Evolutionary conservation across 78 protist species (phyloP), one percentile per base, ranked within the genome.

Genomic region (Cavenderia fasciculata): DNA sequence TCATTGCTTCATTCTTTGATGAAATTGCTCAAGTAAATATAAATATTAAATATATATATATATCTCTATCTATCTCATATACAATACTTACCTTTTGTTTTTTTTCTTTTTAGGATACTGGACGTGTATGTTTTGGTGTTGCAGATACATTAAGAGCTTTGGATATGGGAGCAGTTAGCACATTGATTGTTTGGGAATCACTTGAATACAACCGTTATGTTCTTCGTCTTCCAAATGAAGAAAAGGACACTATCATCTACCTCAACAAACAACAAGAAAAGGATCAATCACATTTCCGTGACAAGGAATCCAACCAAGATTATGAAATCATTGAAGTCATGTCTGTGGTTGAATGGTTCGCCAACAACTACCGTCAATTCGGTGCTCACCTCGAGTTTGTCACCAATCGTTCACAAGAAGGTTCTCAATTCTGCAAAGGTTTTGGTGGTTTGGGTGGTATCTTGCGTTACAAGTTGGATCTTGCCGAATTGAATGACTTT

Each of bases 361-460:
- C 99, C 44, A 49, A 94, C 31, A 96, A 97, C 94, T 98, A 98
- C 97, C 88, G 86, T 66, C 51, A 69, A 46, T 98, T 95, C 52
- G 99, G 99, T 36, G 82, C 97, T 44, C 74, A 57, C 6, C 93
- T 99, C 52, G 99, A 99, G 65, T 95, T 98, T 57, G 95, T 99
- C 23, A 94, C 99, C 36, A 96, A 99, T 85, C 51, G 88, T 23
- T 96, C 99, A 10, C 99, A 97, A 62, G 99, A 99, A 74, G 99
- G 99, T 73, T 61, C 99, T 21, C 99, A 99, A 82, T 99, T 99
- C 92, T 74, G 87, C 76, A 69, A 87, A 31, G 99, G 99, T 46
- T 99, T 99, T 43, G 99, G 99, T 29, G 99, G 99, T 31, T 59
- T 99, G 21, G 99, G 99, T 27, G 99, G 98, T 57, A 19, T 86